These are phyloP conservation scores for Candida fluviatilis DNA, from an alignment of 805 yeast genomes.

Conservation along the genomic window DNA sequence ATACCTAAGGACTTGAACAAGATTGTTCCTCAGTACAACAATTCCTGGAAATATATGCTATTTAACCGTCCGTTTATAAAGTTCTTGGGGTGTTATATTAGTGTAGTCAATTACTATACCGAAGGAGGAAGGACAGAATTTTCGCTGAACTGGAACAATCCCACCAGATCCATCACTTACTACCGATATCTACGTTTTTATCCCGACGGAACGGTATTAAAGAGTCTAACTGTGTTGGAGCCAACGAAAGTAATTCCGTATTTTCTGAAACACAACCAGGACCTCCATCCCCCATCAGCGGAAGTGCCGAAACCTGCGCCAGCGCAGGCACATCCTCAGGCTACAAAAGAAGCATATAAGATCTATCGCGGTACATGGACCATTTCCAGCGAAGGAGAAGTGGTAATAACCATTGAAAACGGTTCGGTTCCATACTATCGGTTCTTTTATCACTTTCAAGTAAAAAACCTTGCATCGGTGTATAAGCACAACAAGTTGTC, in stretches of 20 bases:
- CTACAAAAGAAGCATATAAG: slow-evolving; percentile 26
- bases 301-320: neutral
- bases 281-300: slow-evolving; percentile 9
- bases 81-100: slow-evolving; percentile 78
- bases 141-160: slow-evolving; percentile 64
- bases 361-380: slow-evolving; percentile 55
- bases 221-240: slow-evolving; percentile 66
- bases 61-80: slow-evolving; percentile 70
- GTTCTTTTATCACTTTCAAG: slow-evolving; percentile 59
- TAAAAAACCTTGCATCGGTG: slow-evolving; percentile 53
- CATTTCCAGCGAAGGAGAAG: slow-evolving; percentile 48
- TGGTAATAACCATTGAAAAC: slow-evolving; percentile 44
- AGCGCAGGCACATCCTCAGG: slow-evolving; percentile 3
- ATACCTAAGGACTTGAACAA: slow-evolving; percentile 28
- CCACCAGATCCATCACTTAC: slow-evolving; percentile 81
- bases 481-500: slow-evolving; percentile 64
- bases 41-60: slow-evolving; percentile 49
- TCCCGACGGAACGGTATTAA: slow-evolving; percentile 70
- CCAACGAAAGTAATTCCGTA: slow-evolving; percentile 65
- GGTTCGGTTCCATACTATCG: slow-evolving; percentile 59
- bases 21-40: slow-evolving; percentile 25
- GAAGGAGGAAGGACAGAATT: slow-evolving; percentile 74
- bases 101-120: slow-evolving; percentile 78
- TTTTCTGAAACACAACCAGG: slow-evolving; percentile 31
- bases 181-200: slow-evolving; percentile 81